A percentile compares a stretch with the other conserved stretches of the same genome.
Evolutionary conservation across 2,329 filamentous ascomycete species (phyloP).

Genomic region (Ophiosphaerella korrae): DNA sequence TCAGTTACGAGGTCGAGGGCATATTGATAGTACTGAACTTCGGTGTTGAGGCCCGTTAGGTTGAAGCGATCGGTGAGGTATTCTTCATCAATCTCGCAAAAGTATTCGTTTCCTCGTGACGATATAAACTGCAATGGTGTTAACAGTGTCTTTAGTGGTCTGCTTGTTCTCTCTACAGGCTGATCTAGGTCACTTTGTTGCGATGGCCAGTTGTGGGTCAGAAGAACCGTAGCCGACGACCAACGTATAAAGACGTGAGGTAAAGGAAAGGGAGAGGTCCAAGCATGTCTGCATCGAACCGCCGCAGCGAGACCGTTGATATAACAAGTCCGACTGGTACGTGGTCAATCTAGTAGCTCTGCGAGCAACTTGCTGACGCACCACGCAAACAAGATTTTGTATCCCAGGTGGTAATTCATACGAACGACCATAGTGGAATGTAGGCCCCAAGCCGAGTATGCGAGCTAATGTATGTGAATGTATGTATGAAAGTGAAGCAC

Average conservation of each 20-base stretch:
- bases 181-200: neutral
- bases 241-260: neutral
- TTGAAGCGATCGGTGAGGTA: slow-evolving; percentile 99
- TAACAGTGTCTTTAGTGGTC: slow-evolving; percentile 12
- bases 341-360: neutral
- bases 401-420: neutral
- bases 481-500: slow-evolving; percentile 48
- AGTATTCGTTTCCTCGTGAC: slow-evolving; percentile 96
- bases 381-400: neutral
- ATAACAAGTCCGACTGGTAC: slow-evolving; percentile 8
- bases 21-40: slow-evolving; percentile 99
- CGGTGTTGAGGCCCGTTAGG: slow-evolving; percentile 92
- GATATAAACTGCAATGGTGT: slow-evolving; percentile 79
- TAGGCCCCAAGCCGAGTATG: slow-evolving; percentile 1
- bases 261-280: slow-evolving; percentile 3
- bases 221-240: slow-evolving; percentile 6
- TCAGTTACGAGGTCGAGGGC: slow-evolving; percentile 96
- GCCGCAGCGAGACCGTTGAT: slow-evolving; percentile 8
- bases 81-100: slow-evolving; percentile 99
- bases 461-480: neutral
- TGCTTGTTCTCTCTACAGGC: neutral
- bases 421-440: neutral
- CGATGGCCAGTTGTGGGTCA: neutral
- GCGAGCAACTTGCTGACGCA: neutral
- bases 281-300: slow-evolving; percentile 7